phyloP scores from a whole-genome alignment of 2,329 filamentous ascomycete species.

The Venturia asperata region DNA sequence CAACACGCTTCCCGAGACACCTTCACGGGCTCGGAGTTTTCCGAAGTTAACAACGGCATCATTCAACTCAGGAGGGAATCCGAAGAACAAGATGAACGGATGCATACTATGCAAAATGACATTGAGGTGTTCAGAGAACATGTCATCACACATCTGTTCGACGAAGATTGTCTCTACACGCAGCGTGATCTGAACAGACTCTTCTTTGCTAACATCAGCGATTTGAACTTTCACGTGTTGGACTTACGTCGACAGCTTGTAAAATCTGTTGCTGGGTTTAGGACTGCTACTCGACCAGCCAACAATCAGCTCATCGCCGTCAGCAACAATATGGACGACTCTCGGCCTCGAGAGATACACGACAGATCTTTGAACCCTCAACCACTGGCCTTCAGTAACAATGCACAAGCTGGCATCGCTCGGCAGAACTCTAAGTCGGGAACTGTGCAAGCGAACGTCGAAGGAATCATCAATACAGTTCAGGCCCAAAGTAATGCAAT shows the following conservation, averaged over 20 bases:
- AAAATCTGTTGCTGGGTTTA: not conserved
- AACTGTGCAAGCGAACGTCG: not conserved
- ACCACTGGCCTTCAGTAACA: not conserved
- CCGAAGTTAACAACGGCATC: not conserved
- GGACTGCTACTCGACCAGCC: not conserved
- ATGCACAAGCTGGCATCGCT: no score
- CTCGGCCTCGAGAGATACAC: not conserved
- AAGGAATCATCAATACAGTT: not conserved
- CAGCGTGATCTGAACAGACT: not conserved
- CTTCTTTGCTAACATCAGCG: not conserved
- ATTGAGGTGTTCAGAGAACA: slow-evolving; percentile 3
- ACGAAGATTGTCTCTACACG: not conserved
- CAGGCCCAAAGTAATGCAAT: not conserved
- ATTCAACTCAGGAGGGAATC: not conserved
- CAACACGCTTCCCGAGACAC: not conserved
- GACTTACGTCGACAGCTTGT: not conserved
- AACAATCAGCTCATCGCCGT: not conserved
- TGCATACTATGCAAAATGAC: not conserved
- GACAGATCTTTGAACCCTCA: not conserved
- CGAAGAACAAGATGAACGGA: not conserved
- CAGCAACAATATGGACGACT: not conserved
- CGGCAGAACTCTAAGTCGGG: not conserved
- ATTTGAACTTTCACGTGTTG: not conserved
- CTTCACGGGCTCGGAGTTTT: not conserved
- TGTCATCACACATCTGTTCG: not conserved